These are phyloP conservation scores for Phyllosticta paracitricarpa DNA, from an alignment of 2,329 filamentous ascomycete genomes.

Conservation along the genomic window DNA sequence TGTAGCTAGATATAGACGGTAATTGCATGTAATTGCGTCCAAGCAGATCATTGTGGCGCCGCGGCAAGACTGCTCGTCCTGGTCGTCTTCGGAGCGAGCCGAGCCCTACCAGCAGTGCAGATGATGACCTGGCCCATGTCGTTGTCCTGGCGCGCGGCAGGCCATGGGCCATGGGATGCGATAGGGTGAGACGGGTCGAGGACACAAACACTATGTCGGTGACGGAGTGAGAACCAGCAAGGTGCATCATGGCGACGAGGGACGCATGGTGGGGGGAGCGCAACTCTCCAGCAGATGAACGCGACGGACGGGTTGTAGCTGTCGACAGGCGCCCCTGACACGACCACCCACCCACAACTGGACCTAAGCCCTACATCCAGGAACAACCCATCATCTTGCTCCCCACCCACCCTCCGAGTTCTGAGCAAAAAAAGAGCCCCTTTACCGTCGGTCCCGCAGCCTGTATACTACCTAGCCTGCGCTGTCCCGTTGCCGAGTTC, in stretches of 20 bases:
- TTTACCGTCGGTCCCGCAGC: background rate
- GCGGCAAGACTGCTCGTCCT: background rate
- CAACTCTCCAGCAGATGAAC: too few relatives aligned
- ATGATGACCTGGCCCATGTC: background rate
- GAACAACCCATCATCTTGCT: slow-evolving; percentile 3
- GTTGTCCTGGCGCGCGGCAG: background rate
- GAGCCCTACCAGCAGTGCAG: background rate
- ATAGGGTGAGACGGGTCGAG: background rate
- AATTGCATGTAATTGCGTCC: background rate
- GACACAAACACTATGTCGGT: background rate
- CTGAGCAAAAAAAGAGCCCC: slow-evolving; percentile 7
- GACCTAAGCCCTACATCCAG: slow-evolving; percentile 10
- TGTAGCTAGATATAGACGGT: background rate
- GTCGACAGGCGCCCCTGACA: background rate
- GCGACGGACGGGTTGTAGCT: background rate
- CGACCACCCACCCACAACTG: background rate
- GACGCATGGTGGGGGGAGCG: background rate
- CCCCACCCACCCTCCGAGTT: slow-evolving; percentile 3
- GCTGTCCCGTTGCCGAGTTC: background rate
- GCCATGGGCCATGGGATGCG: background rate
- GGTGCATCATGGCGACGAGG: background rate
- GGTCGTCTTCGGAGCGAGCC: background rate
- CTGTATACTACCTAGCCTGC: slow-evolving; percentile 1
- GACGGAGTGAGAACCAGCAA: background rate
- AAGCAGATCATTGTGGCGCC: background rate